These are phyloP conservation scores for Aspergillus pseudotamarii DNA, from an alignment of 2,329 filamentous ascomycete species.

Conservation along the genomic window DNA sequence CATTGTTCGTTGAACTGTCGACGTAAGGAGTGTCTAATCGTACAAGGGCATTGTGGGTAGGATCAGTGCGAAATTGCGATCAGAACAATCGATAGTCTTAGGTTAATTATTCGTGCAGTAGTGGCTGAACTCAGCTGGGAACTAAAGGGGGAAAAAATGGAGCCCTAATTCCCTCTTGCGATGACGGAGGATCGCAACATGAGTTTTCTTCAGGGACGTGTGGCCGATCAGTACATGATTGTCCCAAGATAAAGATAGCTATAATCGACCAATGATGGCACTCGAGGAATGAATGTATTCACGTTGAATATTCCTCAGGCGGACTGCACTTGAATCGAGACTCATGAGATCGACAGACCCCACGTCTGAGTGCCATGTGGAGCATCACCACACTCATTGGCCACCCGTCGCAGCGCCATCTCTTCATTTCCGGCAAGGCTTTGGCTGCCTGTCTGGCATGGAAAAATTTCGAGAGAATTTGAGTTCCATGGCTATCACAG, in stretches of 20 bases:
- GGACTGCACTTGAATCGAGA: background rate
- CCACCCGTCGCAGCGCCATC: background rate
- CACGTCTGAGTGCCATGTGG: background rate
- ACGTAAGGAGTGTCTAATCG: background rate
- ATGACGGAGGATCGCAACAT: background rate
- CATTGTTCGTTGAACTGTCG: background rate
- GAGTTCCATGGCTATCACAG: background rate
- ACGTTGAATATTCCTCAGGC: background rate
- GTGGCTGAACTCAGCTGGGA: background rate
- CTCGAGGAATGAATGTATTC: background rate
- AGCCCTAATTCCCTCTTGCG: background rate
- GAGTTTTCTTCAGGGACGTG: background rate
- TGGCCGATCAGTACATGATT: background rate
- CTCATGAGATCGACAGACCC: slow-evolving; percentile 5
- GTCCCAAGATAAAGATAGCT: background rate
- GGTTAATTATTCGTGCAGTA: background rate
- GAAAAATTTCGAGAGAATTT: background rate
- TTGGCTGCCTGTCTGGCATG: background rate
- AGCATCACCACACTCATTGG: background rate
- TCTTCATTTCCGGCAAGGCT: background rate
- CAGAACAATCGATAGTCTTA: background rate
- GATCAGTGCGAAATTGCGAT: slow-evolving; percentile 3
- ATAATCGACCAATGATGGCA: background rate
- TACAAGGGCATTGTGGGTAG: background rate
- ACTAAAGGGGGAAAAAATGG: background rate